Conservation (phyloP, 164 flowering plant genomes). For the Magnolia sinica region DNA sequence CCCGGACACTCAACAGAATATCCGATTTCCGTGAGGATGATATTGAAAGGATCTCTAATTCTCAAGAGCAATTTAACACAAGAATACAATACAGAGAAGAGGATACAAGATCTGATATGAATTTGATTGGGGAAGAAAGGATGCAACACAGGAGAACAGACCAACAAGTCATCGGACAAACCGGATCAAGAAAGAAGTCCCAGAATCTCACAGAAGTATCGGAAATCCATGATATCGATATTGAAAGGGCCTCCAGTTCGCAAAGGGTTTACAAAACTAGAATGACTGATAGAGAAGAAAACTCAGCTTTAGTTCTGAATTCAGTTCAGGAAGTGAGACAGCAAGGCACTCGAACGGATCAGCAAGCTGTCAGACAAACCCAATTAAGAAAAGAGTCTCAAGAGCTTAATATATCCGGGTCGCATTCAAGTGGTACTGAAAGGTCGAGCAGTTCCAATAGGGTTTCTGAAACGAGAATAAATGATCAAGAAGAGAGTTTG, state of each 20-base stretch:
- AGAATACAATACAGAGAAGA: constrained; percentile 5
- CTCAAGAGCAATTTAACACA: constrained; percentile 9
- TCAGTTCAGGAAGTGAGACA: constrained; percentile 26
- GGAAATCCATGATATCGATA: constrained; percentile 23
- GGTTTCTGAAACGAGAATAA: constrained; percentile 29
- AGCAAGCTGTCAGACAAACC: constrained; percentile 12
- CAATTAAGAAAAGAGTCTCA: constrained; percentile 26
- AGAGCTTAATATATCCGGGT: constrained; percentile 22
- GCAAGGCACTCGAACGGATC: constrained; percentile 23
- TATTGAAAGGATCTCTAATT: constrained; percentile 23
- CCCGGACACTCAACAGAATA: constrained; percentile 16
- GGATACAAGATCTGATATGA: constrained; percentile 1
- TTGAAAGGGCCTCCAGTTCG: constrained; percentile 25
- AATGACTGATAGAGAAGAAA: constrained; percentile 31
- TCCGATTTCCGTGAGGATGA: constrained; percentile 18
- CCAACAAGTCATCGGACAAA: constrained; percentile 12
- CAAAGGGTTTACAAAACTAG: constrained; percentile 28
- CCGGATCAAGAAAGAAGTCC: constrained; percentile 21
- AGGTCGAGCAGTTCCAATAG: constrained; percentile 27
- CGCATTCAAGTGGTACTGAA: constrained; percentile 23
- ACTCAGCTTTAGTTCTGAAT: constrained; percentile 14
- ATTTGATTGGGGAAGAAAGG: not conserved
- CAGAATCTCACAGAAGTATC: constrained; percentile 21
- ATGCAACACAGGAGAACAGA: not conserved
- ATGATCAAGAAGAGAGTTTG: constrained; percentile 27